Conservation (phyloP, 352 stramenopile genomes). For the Phytophthora kernoviae region DNA sequence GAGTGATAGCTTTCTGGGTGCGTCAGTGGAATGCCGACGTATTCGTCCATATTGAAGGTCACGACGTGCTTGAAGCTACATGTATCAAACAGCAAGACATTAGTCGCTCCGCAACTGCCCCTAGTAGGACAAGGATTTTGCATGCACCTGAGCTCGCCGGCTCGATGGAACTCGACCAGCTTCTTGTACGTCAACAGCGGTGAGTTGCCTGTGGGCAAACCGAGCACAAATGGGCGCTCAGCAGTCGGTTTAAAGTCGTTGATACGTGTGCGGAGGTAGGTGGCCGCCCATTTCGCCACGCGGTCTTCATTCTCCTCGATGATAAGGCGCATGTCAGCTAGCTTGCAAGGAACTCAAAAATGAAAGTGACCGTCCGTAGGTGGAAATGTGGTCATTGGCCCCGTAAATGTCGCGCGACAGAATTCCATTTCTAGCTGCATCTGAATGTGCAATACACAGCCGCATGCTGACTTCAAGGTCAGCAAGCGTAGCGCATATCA, state of each 20-base stretch:
- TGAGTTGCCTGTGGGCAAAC: constrained; percentile 87
- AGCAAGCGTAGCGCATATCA: background rate
- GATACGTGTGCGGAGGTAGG: constrained; percentile 84
- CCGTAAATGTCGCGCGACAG: background rate
- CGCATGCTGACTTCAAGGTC: background rate
- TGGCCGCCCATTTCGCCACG: constrained; percentile 80
- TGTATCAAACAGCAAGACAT: background rate
- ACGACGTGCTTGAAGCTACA: constrained; percentile 87
- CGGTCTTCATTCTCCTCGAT: constrained; percentile 76
- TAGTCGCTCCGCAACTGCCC: background rate
- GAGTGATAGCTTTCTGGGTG: constrained; percentile 90
- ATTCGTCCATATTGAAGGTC: constrained; percentile 94
- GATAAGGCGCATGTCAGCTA: constrained; percentile 73
- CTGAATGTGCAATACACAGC: background rate
- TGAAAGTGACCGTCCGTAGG: constrained; percentile 4
- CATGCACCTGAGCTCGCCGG: constrained; percentile 38
- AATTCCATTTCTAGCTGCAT: background rate
- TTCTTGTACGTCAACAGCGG: constrained; percentile 82
- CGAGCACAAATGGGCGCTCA: constrained; percentile 82
- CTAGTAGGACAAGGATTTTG: background rate
- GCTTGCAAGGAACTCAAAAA: constrained; percentile 3
- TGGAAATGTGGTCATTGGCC: background rate
- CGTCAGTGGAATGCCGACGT: constrained; percentile 73
- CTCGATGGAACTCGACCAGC: constrained; percentile 74
- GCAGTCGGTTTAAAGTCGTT: constrained; percentile 75